phyloP scores from a whole-genome alignment of 129 eudicot genomes.

The Artemisia argyi region DNA sequence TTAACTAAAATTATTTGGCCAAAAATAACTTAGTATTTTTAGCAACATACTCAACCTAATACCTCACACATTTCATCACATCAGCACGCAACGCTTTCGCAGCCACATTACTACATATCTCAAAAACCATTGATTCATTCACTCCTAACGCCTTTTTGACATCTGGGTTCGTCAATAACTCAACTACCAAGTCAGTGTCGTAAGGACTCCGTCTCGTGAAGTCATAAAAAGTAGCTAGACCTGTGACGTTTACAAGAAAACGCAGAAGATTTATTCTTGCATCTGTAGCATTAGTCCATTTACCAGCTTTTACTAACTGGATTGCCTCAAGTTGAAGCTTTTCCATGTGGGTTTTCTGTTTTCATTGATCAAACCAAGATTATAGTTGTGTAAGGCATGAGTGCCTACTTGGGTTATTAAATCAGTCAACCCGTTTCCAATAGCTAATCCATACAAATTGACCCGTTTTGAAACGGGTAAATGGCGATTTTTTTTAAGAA shows the following conservation, averaged over 20 bases:
- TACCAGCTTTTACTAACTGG: conserved; percentile 27
- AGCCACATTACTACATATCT: conserved; percentile 64
- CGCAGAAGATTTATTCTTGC: conserved; percentile 47
- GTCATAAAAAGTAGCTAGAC: conserved; percentile 78
- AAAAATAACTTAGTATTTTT: conserved; percentile 53
- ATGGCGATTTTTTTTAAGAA: conserved; percentile 49
- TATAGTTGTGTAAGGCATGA: conserved; percentile 69
- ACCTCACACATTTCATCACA: conserved; percentile 92
- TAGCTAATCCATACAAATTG: conserved; percentile 75
- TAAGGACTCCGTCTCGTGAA: conserved; percentile 67
- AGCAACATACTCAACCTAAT: conserved; percentile 77
- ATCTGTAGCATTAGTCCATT: conserved; percentile 71
- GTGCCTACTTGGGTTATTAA: conserved; percentile 69
- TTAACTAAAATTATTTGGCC: no score
- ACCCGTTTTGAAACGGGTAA: conserved; percentile 39
- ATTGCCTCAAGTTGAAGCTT: conserved; percentile 51
- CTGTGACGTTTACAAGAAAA: conserved; percentile 53
- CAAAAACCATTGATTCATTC: conserved; percentile 52
- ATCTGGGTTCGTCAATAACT: conserved; percentile 45
- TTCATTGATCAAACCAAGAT: conserved; percentile 67
- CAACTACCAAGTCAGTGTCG: conserved; percentile 39
- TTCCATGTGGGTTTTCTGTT: conserved; percentile 64
- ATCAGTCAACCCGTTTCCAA: conserved; percentile 83
- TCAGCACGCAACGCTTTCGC: conserved; percentile 51
- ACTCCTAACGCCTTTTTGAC: conserved; percentile 65